Evolutionary conservation across 192 early-diverging fungal species (phyloP), one percentile per base, ranked within the genome.

Genomic region (Dimargaris cristalligena): DNA sequence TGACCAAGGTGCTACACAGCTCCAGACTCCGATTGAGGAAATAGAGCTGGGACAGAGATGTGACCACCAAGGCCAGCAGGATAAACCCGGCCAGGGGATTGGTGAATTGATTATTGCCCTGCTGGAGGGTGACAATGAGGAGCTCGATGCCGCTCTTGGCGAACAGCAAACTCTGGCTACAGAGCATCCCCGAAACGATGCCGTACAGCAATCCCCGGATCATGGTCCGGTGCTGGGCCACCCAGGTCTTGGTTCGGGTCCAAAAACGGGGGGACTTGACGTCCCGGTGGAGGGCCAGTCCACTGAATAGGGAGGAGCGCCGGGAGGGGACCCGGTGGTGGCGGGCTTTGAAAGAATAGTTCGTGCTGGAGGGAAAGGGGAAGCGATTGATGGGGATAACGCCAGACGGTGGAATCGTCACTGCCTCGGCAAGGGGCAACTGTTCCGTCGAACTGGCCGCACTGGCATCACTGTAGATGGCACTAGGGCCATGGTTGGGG

Each of bases 101-200:
- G 29, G 78, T 75, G 47, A 88, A 77, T 58, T 86, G 86, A 63
- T 84, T 85, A 56, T 76, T 47, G 20, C 81, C 71, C 18, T 67
- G 51, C 22, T 73, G 41, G 18, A 81, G 60, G 0, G 78, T 81
- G 30, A 86, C 63, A 3, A 81, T 64, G n/a, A 88, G 59, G 58
- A 88, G 68, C 26, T 85, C 86, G 20, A 86, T 76, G 2, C 84
- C 86, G 48, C 81, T 85, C 59, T 88, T 88, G 47, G 86, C 86
- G 66, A 86, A 83, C 54, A 88, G 61, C 56, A 88, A 63, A 4
- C 78, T 80, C 60, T 88, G 86, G 54, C 81, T 81, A 56, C 81
- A 81, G 25, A 88, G 73, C 52, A 82, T 81, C 20, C 84, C 86
- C 29, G 79, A 74, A 0, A 88, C 62, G 33, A 79, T 62, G n/a